phyloP scores from a whole-genome alignment of 805 yeast genomes.

The Cyberlindnera xylosilytica region DNA sequence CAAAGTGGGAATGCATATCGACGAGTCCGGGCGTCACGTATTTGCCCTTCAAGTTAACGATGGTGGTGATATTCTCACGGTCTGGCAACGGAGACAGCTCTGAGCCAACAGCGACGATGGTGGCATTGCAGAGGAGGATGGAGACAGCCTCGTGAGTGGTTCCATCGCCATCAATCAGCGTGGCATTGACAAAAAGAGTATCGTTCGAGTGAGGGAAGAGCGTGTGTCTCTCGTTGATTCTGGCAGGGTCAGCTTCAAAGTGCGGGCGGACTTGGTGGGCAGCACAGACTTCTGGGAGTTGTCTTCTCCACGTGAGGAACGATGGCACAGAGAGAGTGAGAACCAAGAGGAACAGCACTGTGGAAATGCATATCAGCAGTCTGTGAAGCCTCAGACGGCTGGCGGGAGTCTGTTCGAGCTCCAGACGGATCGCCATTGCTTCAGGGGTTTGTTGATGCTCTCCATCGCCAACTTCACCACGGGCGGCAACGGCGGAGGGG shows the following conservation, averaged over 20 bases:
- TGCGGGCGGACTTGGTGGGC: constrained; percentile 1
- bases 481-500: too few relatives aligned
- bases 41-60: constrained; percentile 4
- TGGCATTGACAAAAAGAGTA: constrained; percentile 3
- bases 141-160: neutral
- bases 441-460: neutral
- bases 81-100: neutral
- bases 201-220: constrained; percentile 5
- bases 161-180: constrained; percentile 9
- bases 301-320: neutral
- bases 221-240: constrained; percentile 5
- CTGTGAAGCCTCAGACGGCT: too few relatives aligned
- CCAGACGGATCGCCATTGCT: constrained; percentile 5
- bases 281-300: constrained; percentile 2
- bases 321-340: neutral
- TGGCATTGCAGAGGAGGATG: constrained; percentile 5
- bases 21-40: constrained; percentile 8
- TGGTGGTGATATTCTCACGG: constrained; percentile 1
- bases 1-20: constrained; percentile 11
- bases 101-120: neutral
- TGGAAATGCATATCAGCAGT: too few relatives aligned
- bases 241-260: neutral
- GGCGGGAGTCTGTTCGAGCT: too few relatives aligned
- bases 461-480: too few relatives aligned
- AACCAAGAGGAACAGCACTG: too few relatives aligned